Evolutionary conservation across 2,329 filamentous ascomycete genomes (phyloP), one percentile per base, ranked within the genome.

Genomic region (Claviceps pazoutovae): DNA sequence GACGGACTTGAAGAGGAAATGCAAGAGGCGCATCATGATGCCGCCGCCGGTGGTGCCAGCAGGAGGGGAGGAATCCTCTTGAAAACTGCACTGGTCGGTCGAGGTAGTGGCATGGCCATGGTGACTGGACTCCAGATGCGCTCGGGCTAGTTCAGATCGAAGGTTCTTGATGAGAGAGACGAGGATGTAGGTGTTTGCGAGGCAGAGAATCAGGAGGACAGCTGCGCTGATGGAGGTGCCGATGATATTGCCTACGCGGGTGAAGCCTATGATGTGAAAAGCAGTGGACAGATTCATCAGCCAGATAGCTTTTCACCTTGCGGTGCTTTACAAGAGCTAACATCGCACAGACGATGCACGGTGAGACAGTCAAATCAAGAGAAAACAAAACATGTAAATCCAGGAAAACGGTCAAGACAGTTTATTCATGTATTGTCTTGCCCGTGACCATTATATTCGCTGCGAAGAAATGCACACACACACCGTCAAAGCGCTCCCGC

Each of bases 171-270:
- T 69, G 3, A 97, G 74, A 57, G 83, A 84, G 64, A 81, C 86
- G 52, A 97, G 66, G 21, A 97, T 93, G 75, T 88, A 96, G 0
- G 79, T 77, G 62, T 97, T 97, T 60, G 88, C 88, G 1, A 84
- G 65, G 30, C 88, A 91, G 2, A 98, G 74, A 13, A 96, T 65
- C 30, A 96, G 79, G 21, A 97, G 70, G 53, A 97, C 91, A 0
- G 79, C 79, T 0, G 90, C 88, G 52, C 86, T 93, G 48, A 97
- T 85, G 11, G 84, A 85, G 0, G 88, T 94, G 9, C 93, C 93
- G 52, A 97, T 83, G 53, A 97, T 93, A 37, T 86, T 87, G 4
- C 93, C 93, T 2, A 96, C 74, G 21, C 77, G 79, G 53, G 82
- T 78, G 63, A 96, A 96, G 34, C 77, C 50, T 51, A n/a, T 30